Percentiles rank a stretch among this genome's conserved stretches.
These are phyloP conservation scores for Conticribra weissflogii DNA, from an alignment of 108 stramenopile species.

Conservation along the genomic window DNA sequence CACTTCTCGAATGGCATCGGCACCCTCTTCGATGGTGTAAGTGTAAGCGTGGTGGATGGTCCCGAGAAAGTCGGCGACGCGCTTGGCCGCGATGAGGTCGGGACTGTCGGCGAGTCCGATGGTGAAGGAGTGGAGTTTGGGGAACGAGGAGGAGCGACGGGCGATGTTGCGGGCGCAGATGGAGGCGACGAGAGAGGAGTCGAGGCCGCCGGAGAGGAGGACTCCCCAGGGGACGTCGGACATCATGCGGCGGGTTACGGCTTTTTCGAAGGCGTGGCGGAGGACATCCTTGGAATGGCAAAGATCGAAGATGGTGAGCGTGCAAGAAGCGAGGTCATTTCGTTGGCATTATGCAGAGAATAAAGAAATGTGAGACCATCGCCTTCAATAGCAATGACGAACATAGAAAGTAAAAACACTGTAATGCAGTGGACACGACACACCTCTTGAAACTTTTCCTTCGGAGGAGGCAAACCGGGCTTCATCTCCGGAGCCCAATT, in stretches of 20 bases:
- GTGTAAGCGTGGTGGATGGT: constrained; percentile 97
- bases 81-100: constrained; percentile 93
- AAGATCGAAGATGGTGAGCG: too few species aligned
- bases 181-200: constrained; percentile 95
- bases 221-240: constrained; percentile 99
- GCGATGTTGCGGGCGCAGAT: constrained; percentile 91
- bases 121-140: constrained; percentile 96
- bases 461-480: constrained; percentile 78
- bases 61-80: constrained; percentile 94
- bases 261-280: constrained; percentile 89
- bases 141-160: constrained; percentile 78
- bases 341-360: too few species aligned
- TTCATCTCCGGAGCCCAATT: constrained; percentile 90
- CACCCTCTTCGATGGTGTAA: constrained; percentile 96
- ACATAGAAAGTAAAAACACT: neutral
- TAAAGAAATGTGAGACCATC: too few species aligned
- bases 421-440: constrained; percentile 19
- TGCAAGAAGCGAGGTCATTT: too few species aligned
- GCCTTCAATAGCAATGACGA: too few species aligned
- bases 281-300: constrained; percentile 81
- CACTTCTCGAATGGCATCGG: constrained; percentile 97
- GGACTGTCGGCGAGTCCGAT: constrained; percentile 92
- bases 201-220: constrained; percentile 95
- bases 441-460: constrained; percentile 69
- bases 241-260: constrained; percentile 97